Base-by-base conservation (phyloP, 345 rosid species). In the Physaria fendleri region DNA sequence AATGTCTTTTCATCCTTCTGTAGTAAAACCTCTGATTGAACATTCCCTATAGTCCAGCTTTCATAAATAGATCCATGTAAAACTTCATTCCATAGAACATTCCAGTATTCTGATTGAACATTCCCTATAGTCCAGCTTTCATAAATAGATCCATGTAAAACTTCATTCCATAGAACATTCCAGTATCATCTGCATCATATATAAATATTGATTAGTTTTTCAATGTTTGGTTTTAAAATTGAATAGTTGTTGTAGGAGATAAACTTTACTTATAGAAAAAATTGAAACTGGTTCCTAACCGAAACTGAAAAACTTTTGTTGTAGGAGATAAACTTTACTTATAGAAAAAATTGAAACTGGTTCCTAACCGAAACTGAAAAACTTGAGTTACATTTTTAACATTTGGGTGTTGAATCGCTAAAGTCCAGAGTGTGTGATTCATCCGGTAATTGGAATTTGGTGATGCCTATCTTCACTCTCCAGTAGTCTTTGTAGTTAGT, bases 91-190 rank as follows among this genome's bases (percentile, higher is more conserved):
- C 96, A 57, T 50, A 84, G 66, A 87, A 87, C 97, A 86, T 80
- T 56, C 85, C 90, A 2, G 95, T 90, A 68, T 90, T n/a, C n/a
- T n/a, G n/a, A n/a, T n/a, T n/a, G n/a, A n/a, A n/a, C n/a, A n/a
- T n/a, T n/a, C n/a, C n/a, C n/a, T n/a, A 68, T 2, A 85, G 84
- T 3, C 98, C 99, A 1, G 95, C 93, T 78, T 88, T 83, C 99
- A 92, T 86, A 49, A 86, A 59, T 2, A 79, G 71, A 72, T 92
- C 99, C 52, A 86, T 88, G 74, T 77, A 86, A 65, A 41, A 84
- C 34, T 85, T 85, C 74, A 74, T 79, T 34, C 98, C 96, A 57
- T 50, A 84, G 66, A 87, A 87, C 97, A 86, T 80, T 56, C 85
- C 90, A 2, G 95, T 90, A 68, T 90, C 97, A 67, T 85, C 97